These are phyloP conservation scores for Cutaneotrichosporon dermatis DNA, from an alignment of 1,284 basidiomycete genomes.

Conservation along the genomic window DNA sequence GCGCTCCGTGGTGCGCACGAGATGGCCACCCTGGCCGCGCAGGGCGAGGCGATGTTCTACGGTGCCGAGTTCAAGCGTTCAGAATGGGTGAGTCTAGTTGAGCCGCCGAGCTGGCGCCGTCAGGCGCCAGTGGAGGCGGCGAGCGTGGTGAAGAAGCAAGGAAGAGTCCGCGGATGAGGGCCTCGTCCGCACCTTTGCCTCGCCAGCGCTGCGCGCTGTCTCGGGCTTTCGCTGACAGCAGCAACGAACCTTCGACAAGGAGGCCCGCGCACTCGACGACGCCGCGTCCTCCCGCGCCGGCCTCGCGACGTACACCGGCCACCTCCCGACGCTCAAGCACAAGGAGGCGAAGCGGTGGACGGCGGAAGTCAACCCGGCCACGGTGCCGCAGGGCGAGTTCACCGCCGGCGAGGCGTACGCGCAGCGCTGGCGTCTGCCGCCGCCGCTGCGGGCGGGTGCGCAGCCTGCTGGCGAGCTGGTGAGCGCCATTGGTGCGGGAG, in stretches of 20 bases:
- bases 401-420: conserved; percentile 36
- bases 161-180: too few relatives aligned
- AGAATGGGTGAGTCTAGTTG: conserved; percentile 37
- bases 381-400: conserved; percentile 27
- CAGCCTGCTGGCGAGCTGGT: conserved; percentile 18
- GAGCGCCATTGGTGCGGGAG: conserved; percentile 7
- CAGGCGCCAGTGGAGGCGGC: neutral
- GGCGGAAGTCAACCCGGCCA: conserved; percentile 18
- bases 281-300: neutral
- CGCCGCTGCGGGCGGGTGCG: conserved; percentile 10
- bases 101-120: neutral
- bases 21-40: conserved; percentile 68
- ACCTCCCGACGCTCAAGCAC: conserved; percentile 18
- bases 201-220: neutral
- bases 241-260: conserved; percentile 35
- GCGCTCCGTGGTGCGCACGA: conserved; percentile 79
- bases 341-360: conserved; percentile 33
- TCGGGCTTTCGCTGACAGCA: conserved; percentile 5
- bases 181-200: too few relatives aligned
- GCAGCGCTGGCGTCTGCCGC: conserved; percentile 37
- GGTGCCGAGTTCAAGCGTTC: conserved; percentile 55
- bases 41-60: conserved; percentile 71
- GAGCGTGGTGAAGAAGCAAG: neutral
- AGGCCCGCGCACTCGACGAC: conserved; percentile 23
- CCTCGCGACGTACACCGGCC: neutral